Evolutionary conservation across 306 rosid species (phyloP), one percentile per base, ranked within the genome.

Genomic region (Myrica gale): DNA sequence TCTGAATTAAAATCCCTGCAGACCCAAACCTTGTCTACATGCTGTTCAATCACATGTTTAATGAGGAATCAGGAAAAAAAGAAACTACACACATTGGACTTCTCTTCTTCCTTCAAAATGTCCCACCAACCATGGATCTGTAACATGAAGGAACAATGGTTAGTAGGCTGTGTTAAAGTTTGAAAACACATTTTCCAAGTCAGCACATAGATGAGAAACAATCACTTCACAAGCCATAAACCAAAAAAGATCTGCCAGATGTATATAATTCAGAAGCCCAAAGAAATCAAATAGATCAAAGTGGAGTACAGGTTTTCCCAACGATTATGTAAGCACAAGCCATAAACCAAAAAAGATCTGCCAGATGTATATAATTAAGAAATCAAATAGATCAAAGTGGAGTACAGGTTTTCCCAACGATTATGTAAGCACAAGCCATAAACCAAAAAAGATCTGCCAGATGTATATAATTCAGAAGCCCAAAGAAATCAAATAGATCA

Each of bases 51-150:
- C 62, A 81, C 41, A 43, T 37, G 76, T 52, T 23, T 68, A 44
- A 56, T 23, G 19, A 11, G 44, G 39, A 60, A 16, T 52, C 43
- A 5, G 45, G 6, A 10, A 2, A 19, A 56, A 5, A 42, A 17
- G 41, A 47, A n/a, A 56, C 51, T 76, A 81, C 97, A 32, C 58
- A 92, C 98, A 73, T 86, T 87, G 63, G 89, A 84, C 72, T 87
- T 94, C 85, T 92, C 97, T 82, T 80, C 85, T 78, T 85, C 86
- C 72, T 82, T 84, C 91, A 94, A 78, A 80, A 83, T 82, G 80
- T 89, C 91, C 98, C 98, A 94, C 98, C 98, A 94, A 66, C 98
- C 97, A 84, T 70, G 53, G 72, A 82, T 85, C 98, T 94, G 82
- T 71, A 80, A 68, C 32, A 75, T 15, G 80, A 77, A 75, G 7